phyloP scores from a whole-genome alignment of 2,329 filamentous ascomycete species.

The Diplocarpon mali region DNA sequence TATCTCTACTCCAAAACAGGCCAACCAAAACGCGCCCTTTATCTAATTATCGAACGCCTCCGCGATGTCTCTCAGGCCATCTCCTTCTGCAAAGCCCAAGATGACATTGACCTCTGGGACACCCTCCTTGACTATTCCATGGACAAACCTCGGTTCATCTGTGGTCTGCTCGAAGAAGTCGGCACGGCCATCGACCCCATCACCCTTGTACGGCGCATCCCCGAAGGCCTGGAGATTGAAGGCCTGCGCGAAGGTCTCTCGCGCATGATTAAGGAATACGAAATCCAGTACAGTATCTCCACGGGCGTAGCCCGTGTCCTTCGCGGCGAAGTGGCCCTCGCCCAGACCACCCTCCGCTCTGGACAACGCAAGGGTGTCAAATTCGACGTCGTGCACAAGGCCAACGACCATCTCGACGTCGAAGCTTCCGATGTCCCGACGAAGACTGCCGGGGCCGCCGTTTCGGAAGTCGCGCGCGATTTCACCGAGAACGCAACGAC shows the following conservation, averaged over 20 bases:
- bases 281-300: conserved; percentile 88
- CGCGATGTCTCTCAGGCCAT: conserved; percentile 89
- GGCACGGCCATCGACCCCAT: conserved; percentile 91
- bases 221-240: conserved; percentile 84
- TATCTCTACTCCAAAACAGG: conserved; percentile 93
- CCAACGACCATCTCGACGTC: conserved; percentile 33
- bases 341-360: conserved; percentile 68
- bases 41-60: conserved; percentile 87
- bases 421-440: conserved; percentile 31
- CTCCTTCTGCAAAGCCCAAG: conserved; percentile 84
- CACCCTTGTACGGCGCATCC: conserved; percentile 78
- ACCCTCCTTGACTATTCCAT: conserved; percentile 91
- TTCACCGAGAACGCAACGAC: conserved; percentile 5
- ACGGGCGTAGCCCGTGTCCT: conserved; percentile 80
- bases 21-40: conserved; percentile 81
- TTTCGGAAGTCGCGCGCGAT: conserved; percentile 10
- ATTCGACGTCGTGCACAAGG: conserved; percentile 58
- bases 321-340: conserved; percentile 72
- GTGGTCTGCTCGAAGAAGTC: conserved; percentile 82
- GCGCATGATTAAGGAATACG: conserved; percentile 89
- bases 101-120: conserved; percentile 88
- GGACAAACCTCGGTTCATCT: conserved; percentile 94
- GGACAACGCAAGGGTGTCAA: conserved; percentile 81
- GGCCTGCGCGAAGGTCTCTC: conserved; percentile 80
- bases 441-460: conserved; percentile 9